Conservation (phyloP, 2,329 filamentous ascomycete genomes). For the Exutisphaerella laricina region DNA sequence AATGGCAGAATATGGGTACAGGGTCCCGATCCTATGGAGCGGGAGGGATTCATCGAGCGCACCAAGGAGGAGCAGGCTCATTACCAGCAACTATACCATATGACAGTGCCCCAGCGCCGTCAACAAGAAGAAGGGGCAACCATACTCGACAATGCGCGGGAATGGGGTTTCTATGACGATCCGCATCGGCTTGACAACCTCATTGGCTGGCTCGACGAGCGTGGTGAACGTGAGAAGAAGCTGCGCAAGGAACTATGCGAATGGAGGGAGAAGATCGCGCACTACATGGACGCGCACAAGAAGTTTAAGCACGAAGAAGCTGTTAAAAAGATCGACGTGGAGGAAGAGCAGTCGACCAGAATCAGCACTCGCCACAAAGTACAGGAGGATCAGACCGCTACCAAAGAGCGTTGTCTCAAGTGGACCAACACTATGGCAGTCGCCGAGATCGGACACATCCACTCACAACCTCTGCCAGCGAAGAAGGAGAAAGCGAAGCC, state of each 20-base stretch:
- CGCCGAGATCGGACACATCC: conserved; percentile 28
- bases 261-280: conserved; percentile 66
- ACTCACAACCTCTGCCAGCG: conserved; percentile 25
- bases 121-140: conserved; percentile 77
- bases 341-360: conserved; percentile 44
- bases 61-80: conserved; percentile 63
- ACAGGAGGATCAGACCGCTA: conserved; percentile 49
- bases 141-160: conserved; percentile 65
- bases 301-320: conserved; percentile 42
- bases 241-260: conserved; percentile 77
- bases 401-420: conserved; percentile 54
- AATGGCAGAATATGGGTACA: conserved; percentile 97
- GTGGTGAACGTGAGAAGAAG: conserved; percentile 79
- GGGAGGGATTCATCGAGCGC: conserved; percentile 79
- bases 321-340: conserved; percentile 45
- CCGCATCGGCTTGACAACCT: conserved; percentile 71
- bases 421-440: conserved; percentile 62
- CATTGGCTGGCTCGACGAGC: conserved; percentile 80
- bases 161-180: conserved; percentile 91
- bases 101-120: conserved; percentile 82
- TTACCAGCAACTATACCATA: conserved; percentile 70
- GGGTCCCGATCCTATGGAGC: conserved; percentile 83
- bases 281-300: conserved; percentile 56
- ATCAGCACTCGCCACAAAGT: conserved; percentile 61
- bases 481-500: conserved; percentile 33